Base-by-base conservation (phyloP, 371 early-diverging fungal genomes). In the Cokeromyces recurvatus region DNA sequence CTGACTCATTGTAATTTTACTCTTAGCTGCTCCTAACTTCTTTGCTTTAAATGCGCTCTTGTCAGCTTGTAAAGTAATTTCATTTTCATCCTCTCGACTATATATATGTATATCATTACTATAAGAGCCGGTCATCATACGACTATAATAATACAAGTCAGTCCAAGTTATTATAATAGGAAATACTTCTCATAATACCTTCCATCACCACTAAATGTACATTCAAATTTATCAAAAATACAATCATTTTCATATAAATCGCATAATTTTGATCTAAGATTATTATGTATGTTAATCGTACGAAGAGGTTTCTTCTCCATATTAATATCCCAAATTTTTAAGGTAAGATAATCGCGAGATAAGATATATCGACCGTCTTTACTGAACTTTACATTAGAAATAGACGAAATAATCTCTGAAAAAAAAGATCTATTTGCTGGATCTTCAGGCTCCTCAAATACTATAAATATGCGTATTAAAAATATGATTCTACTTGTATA, bases 201-300 rank as follows among this genome's bases (percentile, higher is more conserved):
- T 45, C 94, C 95, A 63, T 96, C 91, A 22, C 96, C 97, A 57
- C 91, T 92, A 58, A 95, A 92, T 38, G 85, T 92, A 78, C 95
- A 95, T 68, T 98, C 98, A 56, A 98, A 98, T 74, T 97, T 97
- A 79, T 98, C 98, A 78, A 98, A 98, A 63, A 98, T 97, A 73
- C 93, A 95, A 64, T 98, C 98, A 68, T 94, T 97, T 61, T 97
- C 98, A 71, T 98, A 98, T 36, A 97, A 76, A 56, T 98, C 98
- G 66, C 97, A 97, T 32, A 98, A 79, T 71, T 92, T 94, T 64
- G 82, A 83, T 61, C 89, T 82, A 32, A 98, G 71, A 50, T 95
- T 91, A 53, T 98, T 95, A 64, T 97, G 98, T 21, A 97, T 91
- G 57, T 82, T 85, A 70, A 98, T 95, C 29, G 92, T 91, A 59